A percentile compares a stretch with the other conserved stretches of the same genome.
phyloP scores from a whole-genome alignment of 257 asterid genomes.

The Solanum chiquidenum region DNA sequence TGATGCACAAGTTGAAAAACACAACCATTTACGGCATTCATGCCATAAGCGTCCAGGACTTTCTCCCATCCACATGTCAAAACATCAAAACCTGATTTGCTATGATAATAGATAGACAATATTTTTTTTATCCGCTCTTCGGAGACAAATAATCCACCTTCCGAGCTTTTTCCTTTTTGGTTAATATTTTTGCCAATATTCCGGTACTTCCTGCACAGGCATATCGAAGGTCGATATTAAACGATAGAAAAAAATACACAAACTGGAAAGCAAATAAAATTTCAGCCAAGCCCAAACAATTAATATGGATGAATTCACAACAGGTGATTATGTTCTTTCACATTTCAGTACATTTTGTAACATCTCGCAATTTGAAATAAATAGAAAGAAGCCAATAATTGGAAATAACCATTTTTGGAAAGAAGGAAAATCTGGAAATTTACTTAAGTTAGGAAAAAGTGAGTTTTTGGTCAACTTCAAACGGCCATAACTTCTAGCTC shows the following conservation, averaged over 20 bases:
- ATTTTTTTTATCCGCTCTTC: background rate
- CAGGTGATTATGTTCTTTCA: too few relatives aligned
- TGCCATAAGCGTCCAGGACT: background rate
- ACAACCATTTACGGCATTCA: conserved; percentile 5
- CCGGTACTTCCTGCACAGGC: conserved; percentile 4
- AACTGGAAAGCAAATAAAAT: too few relatives aligned
- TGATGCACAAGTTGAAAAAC: background rate
- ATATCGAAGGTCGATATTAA: background rate
- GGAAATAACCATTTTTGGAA: too few relatives aligned
- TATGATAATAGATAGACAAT: background rate
- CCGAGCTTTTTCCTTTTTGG: background rate
- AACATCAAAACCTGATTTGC: background rate
- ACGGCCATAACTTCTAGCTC: too few relatives aligned
- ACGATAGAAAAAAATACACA: background rate
- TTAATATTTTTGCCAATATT: background rate
- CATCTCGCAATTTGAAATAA: too few relatives aligned
- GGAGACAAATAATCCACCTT: background rate
- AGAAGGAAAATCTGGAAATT: too few relatives aligned
- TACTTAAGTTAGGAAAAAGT: too few relatives aligned
- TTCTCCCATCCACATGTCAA: background rate
- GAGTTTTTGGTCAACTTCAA: too few relatives aligned
- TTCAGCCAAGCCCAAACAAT: too few relatives aligned
- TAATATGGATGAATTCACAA: too few relatives aligned
- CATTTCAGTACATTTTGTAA: too few relatives aligned
- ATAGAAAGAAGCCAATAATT: too few relatives aligned